Evolutionary conservation across 257 asterid genomes (phyloP), one percentile per base, ranked within the genome.

Genomic region (Anisodus acutangulus): DNA sequence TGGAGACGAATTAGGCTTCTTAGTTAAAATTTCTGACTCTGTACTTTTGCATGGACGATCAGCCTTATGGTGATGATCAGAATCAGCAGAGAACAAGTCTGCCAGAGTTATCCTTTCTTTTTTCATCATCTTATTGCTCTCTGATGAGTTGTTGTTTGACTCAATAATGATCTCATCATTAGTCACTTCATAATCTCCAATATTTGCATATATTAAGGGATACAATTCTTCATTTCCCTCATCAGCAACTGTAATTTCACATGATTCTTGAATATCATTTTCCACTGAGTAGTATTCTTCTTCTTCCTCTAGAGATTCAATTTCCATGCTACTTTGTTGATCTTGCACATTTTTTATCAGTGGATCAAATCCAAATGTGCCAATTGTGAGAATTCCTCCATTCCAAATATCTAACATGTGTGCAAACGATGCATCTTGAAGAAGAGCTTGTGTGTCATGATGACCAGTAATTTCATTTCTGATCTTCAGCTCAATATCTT

Each of bases 291-390:
- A 76, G 11, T 76, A 76, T 53, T 53, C 81, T 26, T 76, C 80
- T 2, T 70, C 39, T 49, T 64, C 88, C 22, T 57, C 71, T 1
- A 69, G 78, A 0, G 54, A 69, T 69, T 68, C 69, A 0, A 55
- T 41, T 15, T 64, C 78, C 1, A 5, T n/a, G 13, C 26, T 66
- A 37, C 66, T 79, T 19, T 78, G 63, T 26, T 78, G 47, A 9
- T 79, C 85, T 54, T 49, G 47, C 41, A 76, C 81, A 51, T 82
- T 55, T 4, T 53, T 51, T 31, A 31, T 31, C 26, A 85, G 17
- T 5, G 88, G 87, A 67, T 89, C 88, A 82, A 90, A 89, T 3
- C 97, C 97, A 15, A 93, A 90, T 31, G 97, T 93, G 26, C 97
- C 97, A 22, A 93, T 92, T 76, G 91, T 82, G 6, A 93, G 89